Percentiles rank a stretch among this genome's conserved stretches.
phyloP scores from a whole-genome alignment of 352 stramenopile genomes.

The Hyaloperonospora arabidopsidis region DNA sequence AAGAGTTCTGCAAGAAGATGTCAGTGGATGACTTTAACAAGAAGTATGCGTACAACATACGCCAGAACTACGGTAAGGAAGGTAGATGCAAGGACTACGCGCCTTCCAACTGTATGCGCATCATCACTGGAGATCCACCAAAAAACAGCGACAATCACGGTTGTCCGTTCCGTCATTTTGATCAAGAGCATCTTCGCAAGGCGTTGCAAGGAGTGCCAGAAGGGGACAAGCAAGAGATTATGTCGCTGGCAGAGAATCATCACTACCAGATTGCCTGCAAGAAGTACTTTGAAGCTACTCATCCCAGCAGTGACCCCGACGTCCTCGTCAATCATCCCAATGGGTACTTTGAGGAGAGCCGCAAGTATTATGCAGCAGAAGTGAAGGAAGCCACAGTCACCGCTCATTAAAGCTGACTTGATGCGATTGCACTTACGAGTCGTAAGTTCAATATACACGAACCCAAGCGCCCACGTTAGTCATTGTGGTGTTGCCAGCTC shows the following conservation, averaged over 20 bases:
- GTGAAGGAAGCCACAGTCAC: conserved; percentile 56
- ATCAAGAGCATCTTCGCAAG: conserved; percentile 88
- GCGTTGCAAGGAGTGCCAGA: conserved; percentile 75
- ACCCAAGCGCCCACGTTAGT: too few species aligned
- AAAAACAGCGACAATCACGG: conserved; percentile 94
- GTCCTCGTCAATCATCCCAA: conserved; percentile 98
- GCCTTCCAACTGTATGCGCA: conserved; percentile 94
- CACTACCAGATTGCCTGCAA: conserved; percentile 98
- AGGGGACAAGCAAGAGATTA: conserved; percentile 89
- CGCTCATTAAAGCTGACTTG: conserved; percentile 12
- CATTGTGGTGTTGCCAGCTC: too few species aligned
- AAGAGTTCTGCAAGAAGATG: conserved; percentile 90
- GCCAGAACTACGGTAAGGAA: conserved; percentile 99
- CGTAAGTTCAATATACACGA: too few species aligned
- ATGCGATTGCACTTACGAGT: background rate
- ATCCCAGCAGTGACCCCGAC: conserved; percentile 76
- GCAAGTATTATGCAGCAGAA: conserved; percentile 88
- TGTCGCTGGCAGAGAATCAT: conserved; percentile 84
- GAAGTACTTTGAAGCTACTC: conserved; percentile 94
- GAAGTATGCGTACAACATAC: conserved; percentile 98
- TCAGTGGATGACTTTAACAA: conserved; percentile 97
- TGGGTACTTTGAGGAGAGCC: conserved; percentile 94
- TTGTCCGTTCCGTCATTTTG: conserved; percentile 96
- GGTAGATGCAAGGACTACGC: conserved; percentile 97
- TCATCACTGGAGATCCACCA: conserved; percentile 94